phyloP scores from a whole-genome alignment of 345 rosid species.

The Hevea brasiliensis region DNA sequence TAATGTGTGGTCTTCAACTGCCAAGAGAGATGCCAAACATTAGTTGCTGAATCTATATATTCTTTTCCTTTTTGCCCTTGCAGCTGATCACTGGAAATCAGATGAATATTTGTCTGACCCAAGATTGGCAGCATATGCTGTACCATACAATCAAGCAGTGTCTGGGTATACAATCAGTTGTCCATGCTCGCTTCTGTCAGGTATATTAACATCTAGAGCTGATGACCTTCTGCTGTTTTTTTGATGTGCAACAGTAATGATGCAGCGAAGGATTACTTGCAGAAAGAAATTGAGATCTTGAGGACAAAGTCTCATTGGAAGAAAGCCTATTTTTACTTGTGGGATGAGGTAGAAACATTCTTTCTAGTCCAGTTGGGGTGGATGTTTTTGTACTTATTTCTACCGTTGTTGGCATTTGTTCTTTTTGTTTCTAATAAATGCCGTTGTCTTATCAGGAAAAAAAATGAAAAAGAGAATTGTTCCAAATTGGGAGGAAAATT shows the following conservation, averaged over 20 bases:
- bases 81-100: conserved; percentile 88
- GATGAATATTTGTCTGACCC: conserved; percentile 86
- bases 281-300: conserved; percentile 82
- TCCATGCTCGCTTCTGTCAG: conserved; percentile 33
- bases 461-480: too few relatives aligned
- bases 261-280: conserved; percentile 68
- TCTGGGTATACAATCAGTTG: conserved; percentile 53
- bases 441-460: not conserved
- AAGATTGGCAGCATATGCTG: conserved; percentile 93
- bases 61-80: conserved; percentile 22
- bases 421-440: not conserved
- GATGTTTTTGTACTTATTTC: not conserved
- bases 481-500: conserved; percentile 9
- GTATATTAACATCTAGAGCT: conserved; percentile 32
- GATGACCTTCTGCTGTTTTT: conserved; percentile 30
- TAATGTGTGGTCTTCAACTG: not conserved
- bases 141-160: conserved; percentile 64
- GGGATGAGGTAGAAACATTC: conserved; percentile 79
- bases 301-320: conserved; percentile 91
- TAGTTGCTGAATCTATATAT: conserved; percentile 2
- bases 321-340: conserved; percentile 90
- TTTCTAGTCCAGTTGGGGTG: not conserved
- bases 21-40: not conserved
- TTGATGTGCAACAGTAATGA: conserved; percentile 59
- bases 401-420: not conserved